Evolutionary conservation across 2,329 filamentous ascomycete species (phyloP).

Genomic region (Clonostachys rosea): DNA sequence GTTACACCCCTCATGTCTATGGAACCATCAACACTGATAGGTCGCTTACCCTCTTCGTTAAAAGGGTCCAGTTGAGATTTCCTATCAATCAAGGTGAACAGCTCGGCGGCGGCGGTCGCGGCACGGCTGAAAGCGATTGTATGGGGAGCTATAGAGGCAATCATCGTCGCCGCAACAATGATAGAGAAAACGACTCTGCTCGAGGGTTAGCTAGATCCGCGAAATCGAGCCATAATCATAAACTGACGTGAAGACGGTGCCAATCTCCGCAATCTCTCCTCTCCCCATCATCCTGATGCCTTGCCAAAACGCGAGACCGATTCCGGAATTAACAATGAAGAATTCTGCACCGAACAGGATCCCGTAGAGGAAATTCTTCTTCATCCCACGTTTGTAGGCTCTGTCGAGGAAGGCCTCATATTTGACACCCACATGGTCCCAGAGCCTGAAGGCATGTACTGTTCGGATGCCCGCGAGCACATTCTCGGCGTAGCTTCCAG

Average conservation of each 20-base stretch:
- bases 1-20: neutral
- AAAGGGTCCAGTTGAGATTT: conserved; percentile 30
- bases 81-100: neutral
- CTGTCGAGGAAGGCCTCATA: neutral
- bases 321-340: neutral
- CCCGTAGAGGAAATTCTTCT: conserved; percentile 16
- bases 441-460: neutral
- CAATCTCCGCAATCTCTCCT: conserved; percentile 22
- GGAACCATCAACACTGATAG: neutral
- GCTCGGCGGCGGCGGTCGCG: neutral
- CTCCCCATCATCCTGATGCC: neutral
- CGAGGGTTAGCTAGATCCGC: neutral
- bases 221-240: too few relatives aligned
- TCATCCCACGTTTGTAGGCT: conserved; percentile 18
- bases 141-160: neutral
- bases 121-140: neutral
- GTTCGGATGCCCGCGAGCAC: neutral
- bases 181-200: neutral
- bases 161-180: neutral
- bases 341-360: conserved; percentile 24
- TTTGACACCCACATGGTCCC: neutral
- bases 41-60: conserved; percentile 50
- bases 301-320: neutral
- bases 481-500: neutral
- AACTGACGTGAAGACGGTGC: neutral